Base-by-base conservation (phyloP, 139 green algal genomes). In the Picochlorum sp. region DNA sequence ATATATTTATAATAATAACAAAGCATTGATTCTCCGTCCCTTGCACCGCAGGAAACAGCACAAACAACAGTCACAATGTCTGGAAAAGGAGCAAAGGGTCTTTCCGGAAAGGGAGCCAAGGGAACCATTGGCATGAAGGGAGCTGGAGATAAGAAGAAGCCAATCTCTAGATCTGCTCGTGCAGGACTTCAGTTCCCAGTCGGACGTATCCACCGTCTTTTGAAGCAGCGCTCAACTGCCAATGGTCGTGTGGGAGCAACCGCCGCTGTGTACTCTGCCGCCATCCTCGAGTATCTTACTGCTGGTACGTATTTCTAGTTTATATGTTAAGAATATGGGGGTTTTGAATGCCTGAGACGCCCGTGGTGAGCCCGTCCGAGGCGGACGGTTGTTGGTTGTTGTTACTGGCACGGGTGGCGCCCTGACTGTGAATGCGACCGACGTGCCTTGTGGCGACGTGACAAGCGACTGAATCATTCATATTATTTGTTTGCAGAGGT, bases 211-310 rank as follows among this genome's bases (percentile, higher is more conserved):
- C 92, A 98, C 79, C 82, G 92, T 81, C 83, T 97, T 61, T 85
- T 99, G 13, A 98, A 99, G 88, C 87, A 74, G 71, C 83, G 91
- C 54, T 91, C 94, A 45, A 89, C 90, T 45, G 83, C 90, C 57
- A 98, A 95, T 71, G 94, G 94, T 44, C 86, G 94, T 75, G 92
- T 99, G 1, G 94, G 94, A 71, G 94, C 91, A 61, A 99, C 94
- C 41, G 90, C 93, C 51, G 94, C 94, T 15, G 94, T 99, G 44
- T 99, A 99, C 83, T 88, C 86, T n/a, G 91, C 91, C 57, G 91
- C 91, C 44, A 97, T 97, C 73, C 83, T 97, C 4, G 89, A 77
- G 64, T 77, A 77, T 65, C 71, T 77, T 14, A 77, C 71, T 62
- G 71, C 71, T 66, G 71, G 65, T 71, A 21, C 8, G 65, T 41